Evolutionary conservation across 1,284 basidiomycete species (phyloP), one percentile per base, ranked within the genome.

Genomic region (Rhodotorula sp.): DNA sequence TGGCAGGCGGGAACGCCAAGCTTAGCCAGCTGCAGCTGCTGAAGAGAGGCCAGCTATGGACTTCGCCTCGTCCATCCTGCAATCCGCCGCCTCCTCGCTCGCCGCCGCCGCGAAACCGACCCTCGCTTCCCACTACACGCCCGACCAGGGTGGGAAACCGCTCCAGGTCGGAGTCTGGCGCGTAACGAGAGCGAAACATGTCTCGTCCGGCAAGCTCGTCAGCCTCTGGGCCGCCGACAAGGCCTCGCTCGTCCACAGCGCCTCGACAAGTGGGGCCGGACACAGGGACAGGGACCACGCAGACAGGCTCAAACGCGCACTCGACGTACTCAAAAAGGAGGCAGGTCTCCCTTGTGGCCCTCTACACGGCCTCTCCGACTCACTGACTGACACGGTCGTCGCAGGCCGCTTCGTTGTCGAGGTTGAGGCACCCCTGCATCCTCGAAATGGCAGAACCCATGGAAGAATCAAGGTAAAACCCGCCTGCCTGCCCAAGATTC

Each of bases 391-490:
- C 7, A 12, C 26, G 43, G 3, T 46, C 1, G 21, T 3, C 31
- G 1, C 79, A 97, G 93, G 93, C 91, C 6, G 88, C 91, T 64
- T 90, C 93, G 1, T 84, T 98, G 43, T 89, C 92, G 31, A 87
- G 90, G 73, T 83, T 99, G 59, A 86, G 96, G 34, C 97, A 99
- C 83, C 96, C 96, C 3, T 96, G 91, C 76, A 89, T 99, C 67
- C 85, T 99, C 87, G 96, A 99, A 83, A 93, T 98, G 87, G 94
- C 97, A 39, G 96, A 99, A 82, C 95, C 96, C n/a, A 83, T 97
- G 58, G 95, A 98, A 82, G 96, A 99, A 81, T 91, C 93, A 0
- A 85, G 94, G 63, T 89, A 23, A 47, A 29, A 48, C 34, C 8
- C 34, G 34, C 34, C 34, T 34, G 34, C 34, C 29, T 29, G 29